A percentile compares a stretch with the other conserved stretches of the same genome.
Conservation (phyloP, 1,284 basidiomycete species). For the Ceratobasidium sp. region DNA sequence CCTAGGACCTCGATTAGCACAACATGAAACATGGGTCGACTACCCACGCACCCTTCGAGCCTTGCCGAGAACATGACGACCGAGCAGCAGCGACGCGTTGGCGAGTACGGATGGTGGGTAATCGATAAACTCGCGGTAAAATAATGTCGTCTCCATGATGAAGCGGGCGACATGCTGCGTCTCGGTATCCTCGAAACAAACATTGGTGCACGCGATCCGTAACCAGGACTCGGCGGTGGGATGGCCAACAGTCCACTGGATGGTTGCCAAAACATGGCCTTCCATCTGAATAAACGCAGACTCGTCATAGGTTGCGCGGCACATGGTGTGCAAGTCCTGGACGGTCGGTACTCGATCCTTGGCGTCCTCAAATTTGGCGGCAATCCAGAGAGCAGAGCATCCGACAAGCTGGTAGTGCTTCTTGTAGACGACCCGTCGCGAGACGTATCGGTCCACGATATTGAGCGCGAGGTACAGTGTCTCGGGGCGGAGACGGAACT, state of each 20-base stretch:
- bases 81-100: constrained; percentile 84
- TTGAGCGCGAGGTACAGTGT: constrained; percentile 98
- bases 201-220: constrained; percentile 60
- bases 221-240: constrained; percentile 99
- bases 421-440: constrained; percentile 97
- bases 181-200: constrained; percentile 80
- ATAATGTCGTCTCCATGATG: constrained; percentile 97
- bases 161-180: constrained; percentile 96
- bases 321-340: constrained; percentile 92
- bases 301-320: constrained; percentile 94
- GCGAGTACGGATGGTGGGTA: constrained; percentile 88
- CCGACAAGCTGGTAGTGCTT: constrained; percentile 99
- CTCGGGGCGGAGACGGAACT: constrained; percentile 95
- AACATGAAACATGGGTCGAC: not conserved
- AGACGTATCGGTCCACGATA: constrained; percentile 99
- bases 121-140: constrained; percentile 93
- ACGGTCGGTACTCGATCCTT: constrained; percentile 98
- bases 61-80: constrained; percentile 85
- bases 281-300: constrained; percentile 98
- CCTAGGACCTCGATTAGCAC: not conserved
- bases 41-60: constrained; percentile 65
- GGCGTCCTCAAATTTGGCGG: constrained; percentile 98
- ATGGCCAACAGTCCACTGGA: constrained; percentile 96
- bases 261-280: constrained; percentile 93
- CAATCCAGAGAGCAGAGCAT: constrained; percentile 98